These are phyloP conservation scores for Yamadazyma takamatsuzukensis DNA, from an alignment of 805 yeast species.

Conservation along the genomic window DNA sequence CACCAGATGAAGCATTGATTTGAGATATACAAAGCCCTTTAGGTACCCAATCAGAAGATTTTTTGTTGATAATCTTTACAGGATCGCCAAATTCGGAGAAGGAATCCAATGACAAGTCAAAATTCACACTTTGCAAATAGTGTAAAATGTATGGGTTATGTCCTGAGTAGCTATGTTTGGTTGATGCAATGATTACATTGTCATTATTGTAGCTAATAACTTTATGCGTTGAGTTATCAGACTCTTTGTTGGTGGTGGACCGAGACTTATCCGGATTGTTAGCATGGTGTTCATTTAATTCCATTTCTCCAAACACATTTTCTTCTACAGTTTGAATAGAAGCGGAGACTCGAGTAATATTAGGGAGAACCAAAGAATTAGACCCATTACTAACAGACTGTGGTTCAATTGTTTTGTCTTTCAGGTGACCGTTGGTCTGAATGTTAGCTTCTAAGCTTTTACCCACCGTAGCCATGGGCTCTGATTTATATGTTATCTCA, in stretches of 20 bases:
- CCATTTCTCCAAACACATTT: conserved; percentile 45
- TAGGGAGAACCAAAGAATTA: conserved; percentile 27
- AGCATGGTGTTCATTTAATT: conserved; percentile 19
- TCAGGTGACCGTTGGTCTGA: conserved; percentile 4
- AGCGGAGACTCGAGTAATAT: conserved; percentile 27
- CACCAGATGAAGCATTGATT: conserved; percentile 58
- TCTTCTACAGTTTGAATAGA: conserved; percentile 40
- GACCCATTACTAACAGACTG: too few species aligned
- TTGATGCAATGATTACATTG: conserved; percentile 28
- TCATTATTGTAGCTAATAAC: conserved; percentile 30
- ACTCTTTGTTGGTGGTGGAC: background rate
- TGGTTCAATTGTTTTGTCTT: too few species aligned
- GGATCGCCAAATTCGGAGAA: conserved; percentile 64
- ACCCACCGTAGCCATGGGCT: conserved; percentile 18
- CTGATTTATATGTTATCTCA: conserved; percentile 36
- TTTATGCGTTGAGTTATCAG: conserved; percentile 25
- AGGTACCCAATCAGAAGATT: conserved; percentile 8
- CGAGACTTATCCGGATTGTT: too few species aligned
- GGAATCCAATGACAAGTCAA: conserved; percentile 56
- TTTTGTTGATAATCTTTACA: conserved; percentile 9
- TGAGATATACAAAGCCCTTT: conserved; percentile 47
- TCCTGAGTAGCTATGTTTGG: conserved; percentile 64
- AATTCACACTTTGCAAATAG: conserved; percentile 49
- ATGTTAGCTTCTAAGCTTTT: conserved; percentile 20
- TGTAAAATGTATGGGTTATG: conserved; percentile 57